A percentile compares a stretch with the other conserved stretches of the same genome.
phyloP scores from a whole-genome alignment of 73 alveolate species.

The Paramecium biaurelia region DNA sequence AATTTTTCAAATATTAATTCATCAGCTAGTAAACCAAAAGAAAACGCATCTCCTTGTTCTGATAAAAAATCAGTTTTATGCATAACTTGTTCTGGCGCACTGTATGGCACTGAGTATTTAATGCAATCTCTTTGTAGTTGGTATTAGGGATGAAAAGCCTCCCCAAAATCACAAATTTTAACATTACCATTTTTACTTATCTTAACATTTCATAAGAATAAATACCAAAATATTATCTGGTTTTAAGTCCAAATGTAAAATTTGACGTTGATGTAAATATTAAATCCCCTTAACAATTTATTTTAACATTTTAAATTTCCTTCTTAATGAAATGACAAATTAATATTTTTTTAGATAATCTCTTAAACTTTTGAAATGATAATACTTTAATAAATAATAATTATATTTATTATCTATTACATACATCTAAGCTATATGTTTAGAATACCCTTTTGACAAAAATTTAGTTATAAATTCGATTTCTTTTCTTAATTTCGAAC shows the following conservation, averaged over 20 bases:
- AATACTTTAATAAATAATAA: not conserved
- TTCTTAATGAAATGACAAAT: not conserved
- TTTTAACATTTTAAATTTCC: not conserved
- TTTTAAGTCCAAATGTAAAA: not conserved
- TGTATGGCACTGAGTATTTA: not conserved
- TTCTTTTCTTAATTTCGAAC: not conserved
- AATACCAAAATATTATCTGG: slow-evolving; percentile 5
- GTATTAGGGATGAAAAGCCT: not conserved
- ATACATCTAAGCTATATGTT: not conserved
- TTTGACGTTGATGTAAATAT: not conserved
- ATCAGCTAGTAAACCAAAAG: not conserved
- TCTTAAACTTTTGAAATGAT: not conserved
- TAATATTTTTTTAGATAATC: not conserved
- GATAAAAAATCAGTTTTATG: not conserved
- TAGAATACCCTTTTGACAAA: not conserved
- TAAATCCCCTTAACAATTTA: not conserved
- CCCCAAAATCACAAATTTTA: slow-evolving; percentile 23
- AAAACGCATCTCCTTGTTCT: not conserved
- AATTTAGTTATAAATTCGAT: not conserved
- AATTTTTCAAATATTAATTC: not conserved
- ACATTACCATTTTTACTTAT: not conserved
- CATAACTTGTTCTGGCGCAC: not conserved
- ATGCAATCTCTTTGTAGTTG: not conserved
- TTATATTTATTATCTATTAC: not conserved
- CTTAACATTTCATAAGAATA: not conserved